These are phyloP conservation scores for Schizosaccharomyces versatilis DNA, from an alignment of 1,139 yeast genomes.

Conservation along the genomic window DNA sequence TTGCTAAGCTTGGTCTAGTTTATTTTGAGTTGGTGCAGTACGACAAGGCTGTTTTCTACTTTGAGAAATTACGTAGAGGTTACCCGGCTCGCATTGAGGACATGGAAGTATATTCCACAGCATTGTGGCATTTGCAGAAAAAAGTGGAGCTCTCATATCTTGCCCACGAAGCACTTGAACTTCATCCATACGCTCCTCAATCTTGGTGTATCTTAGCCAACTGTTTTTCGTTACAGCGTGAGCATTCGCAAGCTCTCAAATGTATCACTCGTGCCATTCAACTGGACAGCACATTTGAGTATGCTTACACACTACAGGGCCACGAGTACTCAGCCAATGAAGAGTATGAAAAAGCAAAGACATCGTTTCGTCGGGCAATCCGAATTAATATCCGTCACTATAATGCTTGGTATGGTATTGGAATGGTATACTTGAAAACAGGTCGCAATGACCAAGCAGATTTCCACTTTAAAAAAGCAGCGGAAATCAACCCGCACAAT, in stretches of 20 bases:
- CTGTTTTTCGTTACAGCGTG: conserved; percentile 59
- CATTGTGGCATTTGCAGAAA: conserved; percentile 79
- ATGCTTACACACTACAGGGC: conserved; percentile 82
- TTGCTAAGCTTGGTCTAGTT: conserved; percentile 54
- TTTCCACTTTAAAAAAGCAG: conserved; percentile 68
- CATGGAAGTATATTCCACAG: conserved; percentile 78
- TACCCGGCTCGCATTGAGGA: conserved; percentile 72
- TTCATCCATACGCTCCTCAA: conserved; percentile 44
- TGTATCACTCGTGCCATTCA: conserved; percentile 66
- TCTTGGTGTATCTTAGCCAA: conserved; percentile 91
- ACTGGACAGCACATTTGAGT: conserved; percentile 50
- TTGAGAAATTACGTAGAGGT: conserved; percentile 35
- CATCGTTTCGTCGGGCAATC: conserved; percentile 59
- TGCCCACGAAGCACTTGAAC: conserved; percentile 58
- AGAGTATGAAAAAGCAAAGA: conserved; percentile 74
- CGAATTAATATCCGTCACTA: conserved; percentile 64
- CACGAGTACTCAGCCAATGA: conserved; percentile 81
- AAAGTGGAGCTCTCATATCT: conserved; percentile 60
- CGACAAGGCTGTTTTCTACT: conserved; percentile 47
- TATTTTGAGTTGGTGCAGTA: conserved; percentile 80
- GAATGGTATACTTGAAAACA: conserved; percentile 74
- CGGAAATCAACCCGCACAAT: conserved; percentile 72
- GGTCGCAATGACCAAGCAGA: conserved; percentile 75
- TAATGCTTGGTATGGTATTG: conserved; percentile 88
- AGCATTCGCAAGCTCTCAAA: conserved; percentile 74